Evolutionary conservation across 2,329 filamentous ascomycete species (phyloP).

Genomic region (Colletotrichum chlorophyti): DNA sequence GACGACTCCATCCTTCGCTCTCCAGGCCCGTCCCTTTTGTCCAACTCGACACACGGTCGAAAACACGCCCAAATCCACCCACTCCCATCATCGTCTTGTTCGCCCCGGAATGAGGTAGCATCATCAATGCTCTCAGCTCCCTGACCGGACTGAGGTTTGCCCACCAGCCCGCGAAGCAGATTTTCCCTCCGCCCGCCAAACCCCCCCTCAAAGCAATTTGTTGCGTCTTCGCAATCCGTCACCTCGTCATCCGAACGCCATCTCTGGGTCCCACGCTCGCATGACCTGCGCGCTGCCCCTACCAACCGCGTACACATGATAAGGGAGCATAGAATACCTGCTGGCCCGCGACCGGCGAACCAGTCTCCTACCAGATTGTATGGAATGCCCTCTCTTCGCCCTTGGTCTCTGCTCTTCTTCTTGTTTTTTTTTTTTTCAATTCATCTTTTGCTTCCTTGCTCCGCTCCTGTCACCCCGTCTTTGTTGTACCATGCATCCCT

Average conservation of each 20-base stretch:
- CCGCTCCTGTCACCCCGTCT: background rate
- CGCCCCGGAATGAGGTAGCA: conserved; percentile 64
- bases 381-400: conserved; percentile 38
- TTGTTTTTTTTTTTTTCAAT: background rate
- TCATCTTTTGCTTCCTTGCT: conserved; percentile 23
- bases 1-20: conserved; percentile 13
- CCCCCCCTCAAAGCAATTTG: background rate
- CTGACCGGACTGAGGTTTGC: conserved; percentile 62
- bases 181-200: conserved; percentile 14
- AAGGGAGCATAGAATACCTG: conserved; percentile 62
- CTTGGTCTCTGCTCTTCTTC: conserved; percentile 26
- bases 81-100: conserved; percentile 11
- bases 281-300: conserved; percentile 27
- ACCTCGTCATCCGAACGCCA: background rate
- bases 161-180: conserved; percentile 22
- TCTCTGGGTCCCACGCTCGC: conserved; percentile 22
- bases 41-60: background rate
- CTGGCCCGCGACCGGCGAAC: conserved; percentile 65
- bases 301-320: conserved; percentile 47
- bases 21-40: conserved; percentile 8
- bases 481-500: conserved; percentile 19
- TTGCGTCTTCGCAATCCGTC: conserved; percentile 15
- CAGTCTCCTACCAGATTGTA: conserved; percentile 63
- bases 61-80: background rate
- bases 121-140: conserved; percentile 63